Evolutionary conservation across 345 rosid species (phyloP).

Genomic region (Excoecaria cochinchinensis): DNA sequence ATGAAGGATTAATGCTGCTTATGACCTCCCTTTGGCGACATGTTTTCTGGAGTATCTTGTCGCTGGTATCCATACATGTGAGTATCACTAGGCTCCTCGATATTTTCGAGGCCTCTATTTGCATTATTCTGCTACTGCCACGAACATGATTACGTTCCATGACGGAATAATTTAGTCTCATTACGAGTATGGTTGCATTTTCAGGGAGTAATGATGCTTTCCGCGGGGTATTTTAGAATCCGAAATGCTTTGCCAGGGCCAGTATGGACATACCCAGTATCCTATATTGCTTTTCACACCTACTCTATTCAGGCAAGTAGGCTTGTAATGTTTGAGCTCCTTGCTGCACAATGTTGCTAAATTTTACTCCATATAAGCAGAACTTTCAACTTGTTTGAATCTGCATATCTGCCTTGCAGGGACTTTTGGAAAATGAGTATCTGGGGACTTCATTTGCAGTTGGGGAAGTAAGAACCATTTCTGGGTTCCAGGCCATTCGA

Average conservation of each 20-base stretch:
- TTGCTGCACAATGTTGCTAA: neutral
- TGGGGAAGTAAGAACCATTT: conserved; percentile 87
- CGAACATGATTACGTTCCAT: neutral
- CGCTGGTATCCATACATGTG: conserved; percentile 62
- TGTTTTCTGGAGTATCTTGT: conserved; percentile 73
- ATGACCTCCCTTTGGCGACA: conserved; percentile 69
- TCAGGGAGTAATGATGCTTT: conserved; percentile 96
- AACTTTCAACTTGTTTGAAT: neutral
- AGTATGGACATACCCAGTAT: conserved; percentile 86
- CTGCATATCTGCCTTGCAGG: conserved; percentile 41
- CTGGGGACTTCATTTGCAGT: conserved; percentile 76
- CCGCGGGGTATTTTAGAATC: conserved; percentile 92
- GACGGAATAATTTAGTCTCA: conserved; percentile 1
- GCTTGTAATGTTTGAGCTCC: neutral
- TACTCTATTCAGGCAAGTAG: conserved; percentile 78
- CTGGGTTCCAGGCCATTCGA: conserved; percentile 74
- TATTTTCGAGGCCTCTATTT: neutral
- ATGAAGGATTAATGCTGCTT: conserved; percentile 82
- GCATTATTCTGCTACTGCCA: neutral
- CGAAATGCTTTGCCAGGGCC: conserved; percentile 79
- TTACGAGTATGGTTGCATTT: conserved; percentile 17
- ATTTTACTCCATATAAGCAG: neutral
- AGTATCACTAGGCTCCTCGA: conserved; percentile 28
- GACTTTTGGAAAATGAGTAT: conserved; percentile 93
- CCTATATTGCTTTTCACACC: conserved; percentile 84